Conservation (phyloP, 2,329 filamentous ascomycete genomes). For the Monosporascus sp. region DNA sequence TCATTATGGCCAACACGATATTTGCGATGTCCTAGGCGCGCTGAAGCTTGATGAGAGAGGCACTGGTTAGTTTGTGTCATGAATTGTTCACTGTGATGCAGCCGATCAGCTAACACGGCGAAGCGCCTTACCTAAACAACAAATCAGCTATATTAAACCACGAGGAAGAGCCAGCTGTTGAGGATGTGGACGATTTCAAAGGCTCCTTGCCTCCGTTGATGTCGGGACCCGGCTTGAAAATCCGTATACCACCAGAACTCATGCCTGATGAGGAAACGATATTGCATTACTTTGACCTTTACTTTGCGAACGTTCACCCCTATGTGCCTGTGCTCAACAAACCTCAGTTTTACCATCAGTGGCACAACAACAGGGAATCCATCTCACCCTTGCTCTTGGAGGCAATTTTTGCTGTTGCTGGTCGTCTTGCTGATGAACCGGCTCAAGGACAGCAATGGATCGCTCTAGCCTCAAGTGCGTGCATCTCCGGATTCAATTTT, state of each 20-base stretch:
- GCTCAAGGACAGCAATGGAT: constrained; percentile 89
- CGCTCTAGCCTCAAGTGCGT: constrained; percentile 73
- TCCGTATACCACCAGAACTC: constrained; percentile 84
- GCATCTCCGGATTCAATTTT: background rate
- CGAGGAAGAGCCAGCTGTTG: constrained; percentile 58
- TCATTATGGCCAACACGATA: constrained; percentile 62
- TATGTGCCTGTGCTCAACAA: constrained; percentile 89
- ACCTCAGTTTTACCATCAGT: constrained; percentile 78
- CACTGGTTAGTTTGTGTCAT: constrained; percentile 55
- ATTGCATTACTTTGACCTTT: constrained; percentile 81
- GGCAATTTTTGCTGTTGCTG: constrained; percentile 85
- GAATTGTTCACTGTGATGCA: no score
- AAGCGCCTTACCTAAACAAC: constrained; percentile 79
- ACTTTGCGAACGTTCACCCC: constrained; percentile 84
- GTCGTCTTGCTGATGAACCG: constrained; percentile 75
- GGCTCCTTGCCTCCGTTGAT: constrained; percentile 62
- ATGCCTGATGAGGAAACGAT: constrained; percentile 86
- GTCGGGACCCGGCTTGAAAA: constrained; percentile 65
- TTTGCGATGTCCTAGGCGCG: constrained; percentile 77
- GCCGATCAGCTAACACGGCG: constrained; percentile 2
- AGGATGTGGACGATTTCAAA: constrained; percentile 69
- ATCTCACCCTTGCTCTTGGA: constrained; percentile 88
- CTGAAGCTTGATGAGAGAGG: constrained; percentile 83
- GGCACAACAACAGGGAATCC: constrained; percentile 73
- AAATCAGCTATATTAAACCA: constrained; percentile 38